A percentile compares a stretch with the other conserved stretches of the same genome.
phyloP scores from a whole-genome alignment of 345 rosid species.

The Ricinus communis region DNA sequence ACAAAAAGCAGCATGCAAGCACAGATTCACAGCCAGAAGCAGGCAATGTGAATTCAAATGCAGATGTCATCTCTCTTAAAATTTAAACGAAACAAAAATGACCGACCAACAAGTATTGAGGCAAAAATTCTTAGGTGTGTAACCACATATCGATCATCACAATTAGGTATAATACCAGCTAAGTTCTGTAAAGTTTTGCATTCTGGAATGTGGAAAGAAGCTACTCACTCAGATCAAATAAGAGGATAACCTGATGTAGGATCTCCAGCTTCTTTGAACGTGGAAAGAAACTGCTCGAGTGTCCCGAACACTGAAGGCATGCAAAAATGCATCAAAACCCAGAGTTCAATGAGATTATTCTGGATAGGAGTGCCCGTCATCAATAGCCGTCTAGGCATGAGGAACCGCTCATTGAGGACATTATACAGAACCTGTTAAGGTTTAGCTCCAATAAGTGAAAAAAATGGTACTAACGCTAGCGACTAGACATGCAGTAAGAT shows the following conservation, averaged over 20 bases:
- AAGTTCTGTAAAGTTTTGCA: not conserved
- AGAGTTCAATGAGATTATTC: conserved; percentile 84
- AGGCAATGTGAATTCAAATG: not conserved
- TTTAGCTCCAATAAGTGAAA: conserved; percentile 2
- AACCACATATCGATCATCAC: not conserved
- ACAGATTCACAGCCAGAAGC: not conserved
- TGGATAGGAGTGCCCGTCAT: conserved; percentile 94
- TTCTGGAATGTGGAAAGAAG: not conserved
- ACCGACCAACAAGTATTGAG: not conserved
- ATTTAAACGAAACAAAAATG: not conserved
- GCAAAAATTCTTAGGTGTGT: not conserved
- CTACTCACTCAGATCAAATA: not conserved
- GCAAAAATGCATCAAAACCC: conserved; percentile 94
- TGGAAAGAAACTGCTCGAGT: conserved; percentile 61
- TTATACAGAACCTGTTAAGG: conserved; percentile 67
- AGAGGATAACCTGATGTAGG: conserved; percentile 49
- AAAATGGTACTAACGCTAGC: not conserved
- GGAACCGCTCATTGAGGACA: conserved; percentile 56
- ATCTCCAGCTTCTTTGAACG: conserved; percentile 67
- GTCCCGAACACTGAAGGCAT: conserved; percentile 87
- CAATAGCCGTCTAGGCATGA: conserved; percentile 81
- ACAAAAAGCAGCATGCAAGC: not conserved
- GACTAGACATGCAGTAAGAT: not conserved
- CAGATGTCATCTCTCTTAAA: not conserved
- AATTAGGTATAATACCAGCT: not conserved